Conservation (phyloP, 202 grass and related monocot species). For the Schoenoplectus triqueter region DNA sequence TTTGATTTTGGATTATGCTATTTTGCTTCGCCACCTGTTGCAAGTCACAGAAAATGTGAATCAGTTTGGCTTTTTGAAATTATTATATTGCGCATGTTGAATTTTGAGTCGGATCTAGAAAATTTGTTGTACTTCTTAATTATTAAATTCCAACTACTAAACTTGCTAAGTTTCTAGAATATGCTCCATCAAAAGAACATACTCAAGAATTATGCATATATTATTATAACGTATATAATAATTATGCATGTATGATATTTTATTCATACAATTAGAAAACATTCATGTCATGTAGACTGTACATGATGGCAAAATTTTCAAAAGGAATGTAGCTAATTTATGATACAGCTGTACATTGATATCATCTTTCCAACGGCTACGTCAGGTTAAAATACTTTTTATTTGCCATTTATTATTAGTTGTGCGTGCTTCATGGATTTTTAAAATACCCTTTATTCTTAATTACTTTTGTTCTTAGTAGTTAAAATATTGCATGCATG, state of each 20-base stretch:
- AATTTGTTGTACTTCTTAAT: neutral
- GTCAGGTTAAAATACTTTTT: constrained; percentile 24
- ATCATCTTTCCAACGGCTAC: neutral
- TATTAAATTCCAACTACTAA: neutral
- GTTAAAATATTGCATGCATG: no score
- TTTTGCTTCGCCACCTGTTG: no score
- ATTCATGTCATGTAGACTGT: neutral
- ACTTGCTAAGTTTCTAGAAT: neutral
- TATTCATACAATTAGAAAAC: neutral
- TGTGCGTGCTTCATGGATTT: neutral
- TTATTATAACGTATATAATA: neutral
- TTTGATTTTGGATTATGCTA: no score
- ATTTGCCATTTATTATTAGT: neutral
- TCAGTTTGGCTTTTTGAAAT: no score
- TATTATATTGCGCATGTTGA: no score
- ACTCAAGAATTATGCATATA: neutral
- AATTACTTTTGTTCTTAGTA: no score
- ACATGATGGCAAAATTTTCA: neutral
- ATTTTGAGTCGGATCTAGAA: no score
- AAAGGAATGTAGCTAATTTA: neutral
- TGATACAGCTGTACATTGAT: constrained; percentile 6
- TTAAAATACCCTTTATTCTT: neutral
- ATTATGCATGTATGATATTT: neutral
- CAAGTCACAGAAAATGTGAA: no score
- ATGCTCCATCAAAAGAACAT: neutral